These are phyloP conservation scores for Botrytis cinerea DNA, from an alignment of 2,329 filamentous ascomycete species.

Conservation along the genomic window DNA sequence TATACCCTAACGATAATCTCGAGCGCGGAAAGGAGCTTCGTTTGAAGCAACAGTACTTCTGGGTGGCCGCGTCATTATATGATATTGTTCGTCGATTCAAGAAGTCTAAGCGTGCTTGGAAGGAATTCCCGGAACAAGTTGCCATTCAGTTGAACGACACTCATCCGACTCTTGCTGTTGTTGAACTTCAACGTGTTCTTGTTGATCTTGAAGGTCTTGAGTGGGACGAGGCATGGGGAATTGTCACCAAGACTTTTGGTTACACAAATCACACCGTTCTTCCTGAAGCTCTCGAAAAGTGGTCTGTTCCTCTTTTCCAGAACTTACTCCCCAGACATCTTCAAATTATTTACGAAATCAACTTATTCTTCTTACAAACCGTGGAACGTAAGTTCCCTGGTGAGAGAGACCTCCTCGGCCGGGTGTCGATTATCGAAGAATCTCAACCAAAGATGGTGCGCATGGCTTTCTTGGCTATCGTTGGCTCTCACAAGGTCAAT, in stretches of 20 bases:
- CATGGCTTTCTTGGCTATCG: conserved; percentile 93
- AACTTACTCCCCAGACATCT: conserved; percentile 91
- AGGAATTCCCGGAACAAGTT: conserved; percentile 88
- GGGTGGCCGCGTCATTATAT: conserved; percentile 94
- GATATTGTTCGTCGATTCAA: conserved; percentile 98
- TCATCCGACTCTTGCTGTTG: conserved; percentile 92
- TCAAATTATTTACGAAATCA: conserved; percentile 98
- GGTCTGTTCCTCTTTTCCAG: conserved; percentile 91
- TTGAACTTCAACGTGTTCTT: conserved; percentile 91
- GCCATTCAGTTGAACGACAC: conserved; percentile 99
- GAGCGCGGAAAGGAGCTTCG: conserved; percentile 96
- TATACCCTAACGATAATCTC: conserved; percentile 97
- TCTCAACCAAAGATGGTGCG: conserved; percentile 96
- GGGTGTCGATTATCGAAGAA: conserved; percentile 98
- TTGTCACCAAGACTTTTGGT: conserved; percentile 77
- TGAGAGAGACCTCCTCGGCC: conserved; percentile 78
- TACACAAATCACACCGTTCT: conserved; percentile 99
- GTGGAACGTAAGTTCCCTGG: conserved; percentile 91
- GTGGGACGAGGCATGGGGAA: conserved; percentile 90
- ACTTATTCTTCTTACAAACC: conserved; percentile 85
- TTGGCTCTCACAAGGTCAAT: conserved; percentile 99
- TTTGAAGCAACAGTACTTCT: conserved; percentile 99
- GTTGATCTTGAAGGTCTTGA: conserved; percentile 86
- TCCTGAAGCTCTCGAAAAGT: conserved; percentile 96
- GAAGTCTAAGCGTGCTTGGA: conserved; percentile 90